Percentiles rank a stretch among this genome's conserved stretches.
phyloP scores from a whole-genome alignment of 805 yeast species.

The Monosporozyma unispora region DNA sequence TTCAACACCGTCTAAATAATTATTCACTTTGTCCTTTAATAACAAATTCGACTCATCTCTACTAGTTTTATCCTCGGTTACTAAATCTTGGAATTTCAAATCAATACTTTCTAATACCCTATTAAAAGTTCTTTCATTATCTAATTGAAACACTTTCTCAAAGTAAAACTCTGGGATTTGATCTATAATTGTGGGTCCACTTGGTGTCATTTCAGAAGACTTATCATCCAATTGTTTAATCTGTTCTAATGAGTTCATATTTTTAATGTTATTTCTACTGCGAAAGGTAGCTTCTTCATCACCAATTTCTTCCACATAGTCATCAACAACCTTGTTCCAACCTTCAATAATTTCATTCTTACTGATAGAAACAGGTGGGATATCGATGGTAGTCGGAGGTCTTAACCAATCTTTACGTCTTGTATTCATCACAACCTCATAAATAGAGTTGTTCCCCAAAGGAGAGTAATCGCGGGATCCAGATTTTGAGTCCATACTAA shows the following conservation, averaged over 20 bases:
- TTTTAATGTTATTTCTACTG: constrained; percentile 35
- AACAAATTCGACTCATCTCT: constrained; percentile 43
- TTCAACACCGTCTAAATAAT: constrained; percentile 80
- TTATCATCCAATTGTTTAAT: constrained; percentile 29
- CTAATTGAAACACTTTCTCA: constrained; percentile 62
- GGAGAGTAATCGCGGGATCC: constrained; percentile 30
- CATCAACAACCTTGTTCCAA: constrained; percentile 34
- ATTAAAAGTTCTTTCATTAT: constrained; percentile 78
- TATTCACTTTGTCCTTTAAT: constrained; percentile 69
- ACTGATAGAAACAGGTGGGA: constrained; percentile 68
- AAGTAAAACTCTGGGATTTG: constrained; percentile 57
- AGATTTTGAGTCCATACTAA: constrained; percentile 9
- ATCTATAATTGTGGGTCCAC: not conserved
- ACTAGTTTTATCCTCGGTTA: constrained; percentile 21
- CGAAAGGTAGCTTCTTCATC: constrained; percentile 39
- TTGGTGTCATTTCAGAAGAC: constrained; percentile 13
- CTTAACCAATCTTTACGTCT: constrained; percentile 34
- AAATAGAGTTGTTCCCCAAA: constrained; percentile 51
- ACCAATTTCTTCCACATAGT: constrained; percentile 37
- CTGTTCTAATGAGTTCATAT: constrained; percentile 30
- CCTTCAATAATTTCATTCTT: constrained; percentile 37
- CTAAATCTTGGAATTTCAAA: constrained; percentile 29
- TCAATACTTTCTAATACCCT: constrained; percentile 57
- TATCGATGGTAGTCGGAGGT: constrained; percentile 72
- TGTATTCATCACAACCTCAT: constrained; percentile 50